These are phyloP conservation scores for Alternaria brassicae DNA, from an alignment of 2,329 filamentous ascomycete species.

Conservation along the genomic window DNA sequence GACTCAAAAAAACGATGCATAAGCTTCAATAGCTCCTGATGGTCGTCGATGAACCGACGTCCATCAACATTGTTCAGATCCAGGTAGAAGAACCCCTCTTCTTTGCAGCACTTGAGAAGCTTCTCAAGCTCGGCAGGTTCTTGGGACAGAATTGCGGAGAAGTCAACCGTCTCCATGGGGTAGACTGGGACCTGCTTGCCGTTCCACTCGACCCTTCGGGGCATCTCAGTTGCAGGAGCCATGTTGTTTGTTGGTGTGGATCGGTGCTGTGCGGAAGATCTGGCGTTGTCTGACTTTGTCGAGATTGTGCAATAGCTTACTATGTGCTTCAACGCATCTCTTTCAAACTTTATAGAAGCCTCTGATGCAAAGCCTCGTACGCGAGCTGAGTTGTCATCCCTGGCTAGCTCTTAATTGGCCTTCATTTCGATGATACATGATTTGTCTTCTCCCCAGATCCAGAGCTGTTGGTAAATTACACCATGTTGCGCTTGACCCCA, in stretches of 20 bases:
- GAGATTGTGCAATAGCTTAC: neutral
- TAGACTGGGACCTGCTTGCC: slow-evolving; percentile 42
- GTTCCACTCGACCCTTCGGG: slow-evolving; percentile 41
- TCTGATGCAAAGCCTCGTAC: neutral
- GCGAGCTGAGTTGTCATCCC: neutral
- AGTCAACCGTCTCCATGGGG: slow-evolving; percentile 58
- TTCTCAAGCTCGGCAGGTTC: slow-evolving; percentile 63
- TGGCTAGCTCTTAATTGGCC: neutral
- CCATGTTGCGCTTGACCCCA: neutral
- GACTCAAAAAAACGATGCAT: slow-evolving; percentile 65
- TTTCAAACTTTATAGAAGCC: neutral
- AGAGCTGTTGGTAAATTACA: slow-evolving; percentile 5
- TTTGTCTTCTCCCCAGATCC: neutral
- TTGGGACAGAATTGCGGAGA: slow-evolving; percentile 60
- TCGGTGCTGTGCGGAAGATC: neutral
- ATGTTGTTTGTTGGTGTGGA: slow-evolving; percentile 17
- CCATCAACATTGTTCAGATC: slow-evolving; percentile 62
- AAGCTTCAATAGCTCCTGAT: slow-evolving; percentile 60
- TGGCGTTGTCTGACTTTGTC: neutral
- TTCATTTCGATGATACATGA: slow-evolving; percentile 4
- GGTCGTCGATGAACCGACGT: slow-evolving; percentile 60
- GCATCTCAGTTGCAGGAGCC: slow-evolving; percentile 31
- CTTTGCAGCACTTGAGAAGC: slow-evolving; percentile 58
- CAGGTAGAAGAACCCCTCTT: slow-evolving; percentile 64
- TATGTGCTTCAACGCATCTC: neutral